These are phyloP conservation scores for Glycyrrhiza uralensis DNA, from an alignment of 306 rosid genomes.

Conservation along the genomic window DNA sequence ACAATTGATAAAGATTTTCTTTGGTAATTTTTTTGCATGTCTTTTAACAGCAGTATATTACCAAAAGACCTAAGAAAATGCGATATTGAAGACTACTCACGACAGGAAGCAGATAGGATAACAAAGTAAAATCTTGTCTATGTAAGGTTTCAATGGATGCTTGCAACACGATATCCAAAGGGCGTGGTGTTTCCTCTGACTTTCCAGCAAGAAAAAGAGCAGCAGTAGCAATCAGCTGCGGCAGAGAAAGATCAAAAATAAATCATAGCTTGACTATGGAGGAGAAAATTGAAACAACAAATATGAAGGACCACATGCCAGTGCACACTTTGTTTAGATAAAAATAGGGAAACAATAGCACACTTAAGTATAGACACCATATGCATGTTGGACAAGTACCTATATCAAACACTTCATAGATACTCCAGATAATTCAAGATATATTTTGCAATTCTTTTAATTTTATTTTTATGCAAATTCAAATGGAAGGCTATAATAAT, in stretches of 20 bases:
- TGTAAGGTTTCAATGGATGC: conserved; percentile 73
- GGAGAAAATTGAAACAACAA: neutral
- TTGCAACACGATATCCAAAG: conserved; percentile 69
- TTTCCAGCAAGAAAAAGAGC: conserved; percentile 90
- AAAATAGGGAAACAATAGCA: too few relatives aligned
- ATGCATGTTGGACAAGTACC: too few relatives aligned
- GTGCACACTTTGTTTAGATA: neutral
- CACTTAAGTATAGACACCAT: too few relatives aligned
- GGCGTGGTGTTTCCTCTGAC: conserved; percentile 90
- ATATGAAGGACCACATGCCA: neutral
- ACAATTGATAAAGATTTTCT: neutral
- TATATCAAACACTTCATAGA: neutral
- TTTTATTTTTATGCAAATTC: too few relatives aligned
- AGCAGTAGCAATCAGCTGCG: conserved; percentile 95
- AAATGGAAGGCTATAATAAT: too few relatives aligned
- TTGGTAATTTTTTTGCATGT: conserved; percentile 14
- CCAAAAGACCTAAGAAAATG: neutral
- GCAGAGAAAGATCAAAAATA: conserved; percentile 26
- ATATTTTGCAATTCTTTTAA: too few relatives aligned
- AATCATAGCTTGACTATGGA: neutral
- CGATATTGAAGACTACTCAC: conserved; percentile 54
- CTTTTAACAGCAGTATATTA: conserved; percentile 1
- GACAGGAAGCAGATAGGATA: conserved; percentile 76
- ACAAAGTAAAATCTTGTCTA: conserved; percentile 66
- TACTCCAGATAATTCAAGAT: too few relatives aligned